A percentile compares a stretch with the other conserved stretches of the same genome.
phyloP scores from a whole-genome alignment of 192 early-diverging fungal species.

The Linnemannia zychae region DNA sequence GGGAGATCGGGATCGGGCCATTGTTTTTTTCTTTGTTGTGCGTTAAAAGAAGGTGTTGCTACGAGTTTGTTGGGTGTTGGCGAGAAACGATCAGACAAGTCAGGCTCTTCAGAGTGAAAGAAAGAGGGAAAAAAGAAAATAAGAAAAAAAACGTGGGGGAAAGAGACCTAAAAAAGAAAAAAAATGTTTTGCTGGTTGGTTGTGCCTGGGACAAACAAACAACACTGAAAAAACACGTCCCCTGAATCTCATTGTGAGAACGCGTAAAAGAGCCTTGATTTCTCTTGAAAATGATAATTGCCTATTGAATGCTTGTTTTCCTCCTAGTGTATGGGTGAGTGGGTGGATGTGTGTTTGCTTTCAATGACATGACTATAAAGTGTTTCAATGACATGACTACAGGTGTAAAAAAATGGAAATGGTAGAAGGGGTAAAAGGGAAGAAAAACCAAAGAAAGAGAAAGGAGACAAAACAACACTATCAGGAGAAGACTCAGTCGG shows the following conservation, averaged over 20 bases:
- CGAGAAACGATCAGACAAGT: background rate
- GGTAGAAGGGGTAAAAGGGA: background rate
- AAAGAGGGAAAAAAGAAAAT: background rate
- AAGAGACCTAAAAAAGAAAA: background rate
- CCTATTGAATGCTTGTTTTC: too few species aligned
- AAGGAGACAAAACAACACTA: background rate
- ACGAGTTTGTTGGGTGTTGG: slow-evolving; percentile 1
- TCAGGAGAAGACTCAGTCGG: slow-evolving; percentile 2
- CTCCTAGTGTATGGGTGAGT: too few species aligned
- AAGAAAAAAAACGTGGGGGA: slow-evolving; percentile 6
- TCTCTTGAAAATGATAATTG: background rate
- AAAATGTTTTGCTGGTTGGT: slow-evolving; percentile 6
- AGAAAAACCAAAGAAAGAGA: background rate
- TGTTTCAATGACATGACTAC: background rate
- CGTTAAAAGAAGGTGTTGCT: background rate
- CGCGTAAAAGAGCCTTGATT: background rate
- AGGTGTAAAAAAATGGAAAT: background rate
- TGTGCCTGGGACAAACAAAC: background rate
- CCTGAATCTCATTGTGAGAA: background rate
- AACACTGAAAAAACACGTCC: background rate
- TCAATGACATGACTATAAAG: too few species aligned
- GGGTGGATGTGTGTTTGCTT: too few species aligned
- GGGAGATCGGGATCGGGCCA: slow-evolving; percentile 22
- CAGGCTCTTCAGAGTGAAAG: background rate
- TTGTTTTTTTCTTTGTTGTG: slow-evolving; percentile 5